Evolutionary conservation across 176 grass and related monocot species (phyloP).

Genomic region (Oryza glumipatula): DNA sequence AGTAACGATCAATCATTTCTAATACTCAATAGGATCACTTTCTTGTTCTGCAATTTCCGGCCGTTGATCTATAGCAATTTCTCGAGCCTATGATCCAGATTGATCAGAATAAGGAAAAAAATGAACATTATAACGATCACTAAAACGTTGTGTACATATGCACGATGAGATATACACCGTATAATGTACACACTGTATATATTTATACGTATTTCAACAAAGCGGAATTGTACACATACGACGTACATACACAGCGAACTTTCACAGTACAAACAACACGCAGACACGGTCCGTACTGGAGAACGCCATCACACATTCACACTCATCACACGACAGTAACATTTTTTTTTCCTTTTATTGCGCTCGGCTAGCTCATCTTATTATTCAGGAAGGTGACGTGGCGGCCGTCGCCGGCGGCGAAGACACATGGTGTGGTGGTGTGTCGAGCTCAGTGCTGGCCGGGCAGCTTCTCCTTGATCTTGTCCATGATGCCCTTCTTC

Average conservation of each 20-base stretch:
- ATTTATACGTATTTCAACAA: neutral
- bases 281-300: neutral
- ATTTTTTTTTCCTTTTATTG: neutral
- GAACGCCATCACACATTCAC: neutral
- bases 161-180: too few relatives aligned
- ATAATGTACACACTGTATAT: neutral
- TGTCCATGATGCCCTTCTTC: constrained; percentile 73
- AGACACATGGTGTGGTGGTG: too few relatives aligned
- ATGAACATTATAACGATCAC: too few relatives aligned
- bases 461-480: constrained; percentile 87
- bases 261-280: neutral
- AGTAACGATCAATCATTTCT: too few relatives aligned
- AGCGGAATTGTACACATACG: neutral
- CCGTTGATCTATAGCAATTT: too few relatives aligned
- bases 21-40: too few relatives aligned
- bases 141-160: too few relatives aligned
- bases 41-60: too few relatives aligned
- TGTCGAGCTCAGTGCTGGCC: constrained; percentile 42
- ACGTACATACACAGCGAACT: neutral
- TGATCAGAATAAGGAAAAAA: too few relatives aligned
- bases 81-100: too few relatives aligned
- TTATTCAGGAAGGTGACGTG: neutral
- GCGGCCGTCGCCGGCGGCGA: neutral
- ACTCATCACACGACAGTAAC: neutral
- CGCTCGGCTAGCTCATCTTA: neutral